Percentiles rank a stretch among this genome's conserved stretches.
These are phyloP conservation scores for Arctostaphylos glauca DNA, from an alignment of 148 eudicot species.

Conservation along the genomic window DNA sequence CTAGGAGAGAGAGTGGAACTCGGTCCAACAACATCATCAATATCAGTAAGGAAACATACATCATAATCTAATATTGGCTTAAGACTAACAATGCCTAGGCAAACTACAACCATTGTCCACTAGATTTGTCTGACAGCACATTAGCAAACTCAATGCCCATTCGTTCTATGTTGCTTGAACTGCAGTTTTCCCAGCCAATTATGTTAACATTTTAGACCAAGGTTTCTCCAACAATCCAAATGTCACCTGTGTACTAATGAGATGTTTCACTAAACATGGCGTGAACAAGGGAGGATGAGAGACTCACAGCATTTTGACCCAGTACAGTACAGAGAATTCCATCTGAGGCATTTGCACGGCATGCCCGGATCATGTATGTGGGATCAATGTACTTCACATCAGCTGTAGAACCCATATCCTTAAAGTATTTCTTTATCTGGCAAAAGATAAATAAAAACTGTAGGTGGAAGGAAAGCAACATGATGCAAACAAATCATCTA, in stretches of 20 bases:
- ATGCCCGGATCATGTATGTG: constrained; percentile 94
- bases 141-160: neutral
- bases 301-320: constrained; percentile 97
- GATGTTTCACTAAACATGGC: neutral
- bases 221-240: neutral
- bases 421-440: constrained; percentile 79
- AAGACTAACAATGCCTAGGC: neutral
- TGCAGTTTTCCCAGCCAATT: constrained; percentile 8
- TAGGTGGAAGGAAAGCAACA: neutral
- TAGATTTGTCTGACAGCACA: neutral
- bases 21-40: neutral
- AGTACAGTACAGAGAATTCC: constrained; percentile 95
- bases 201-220: neutral
- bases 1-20: neutral
- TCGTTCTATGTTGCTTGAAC: neutral
- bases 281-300: neutral
- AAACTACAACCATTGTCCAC: neutral
- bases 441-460: neutral
- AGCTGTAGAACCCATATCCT: constrained; percentile 71
- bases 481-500: constrained; percentile 8
- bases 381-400: constrained; percentile 98
- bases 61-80: neutral
- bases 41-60: neutral
- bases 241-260: neutral
- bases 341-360: constrained; percentile 99